Percentiles rank a stretch among this genome's conserved stretches.
Conservation (phyloP, 2,329 filamentous ascomycete species). For the Periconia digitata region DNA sequence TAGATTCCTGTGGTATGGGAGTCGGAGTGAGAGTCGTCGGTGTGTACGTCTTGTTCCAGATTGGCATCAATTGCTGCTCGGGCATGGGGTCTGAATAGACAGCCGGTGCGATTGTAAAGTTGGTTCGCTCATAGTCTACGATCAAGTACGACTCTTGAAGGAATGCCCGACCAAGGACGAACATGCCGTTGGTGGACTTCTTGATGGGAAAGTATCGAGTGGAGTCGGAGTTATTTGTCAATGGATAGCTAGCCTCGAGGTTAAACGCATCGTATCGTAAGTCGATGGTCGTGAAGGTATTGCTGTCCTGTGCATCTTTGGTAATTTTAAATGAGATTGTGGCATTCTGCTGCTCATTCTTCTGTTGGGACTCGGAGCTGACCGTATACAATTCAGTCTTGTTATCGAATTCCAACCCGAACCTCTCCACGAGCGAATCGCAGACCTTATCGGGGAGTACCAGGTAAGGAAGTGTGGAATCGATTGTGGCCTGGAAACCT, state of each 20-base stretch:
- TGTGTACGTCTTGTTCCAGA: constrained; percentile 22
- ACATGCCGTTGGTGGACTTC: constrained; percentile 23
- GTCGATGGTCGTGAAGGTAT: constrained; percentile 19
- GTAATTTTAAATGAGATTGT: constrained; percentile 30
- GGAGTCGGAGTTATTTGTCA: constrained; percentile 6
- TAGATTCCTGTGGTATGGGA: constrained; percentile 6
- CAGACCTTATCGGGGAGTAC: constrained; percentile 38
- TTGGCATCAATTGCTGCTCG: constrained; percentile 19
- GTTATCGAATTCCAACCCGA: constrained; percentile 39
- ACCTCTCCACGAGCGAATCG: constrained; percentile 37
- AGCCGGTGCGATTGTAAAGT: constrained; percentile 36
- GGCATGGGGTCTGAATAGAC: constrained; percentile 24
- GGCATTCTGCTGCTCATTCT: constrained; percentile 27
- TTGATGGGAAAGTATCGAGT: constrained; percentile 37
- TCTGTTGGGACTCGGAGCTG: constrained; percentile 23
- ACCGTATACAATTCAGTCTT: constrained; percentile 38
- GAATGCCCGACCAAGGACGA: constrained; percentile 38
- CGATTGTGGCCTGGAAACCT: constrained; percentile 36
- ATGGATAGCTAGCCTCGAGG: constrained; percentile 12
- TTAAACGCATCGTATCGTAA: constrained; percentile 36
- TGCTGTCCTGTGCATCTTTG: constrained; percentile 5
- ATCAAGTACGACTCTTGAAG: constrained; percentile 42
- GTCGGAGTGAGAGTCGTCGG: constrained; percentile 4
- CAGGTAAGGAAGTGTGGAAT: constrained; percentile 43
- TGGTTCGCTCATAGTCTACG: constrained; percentile 40